phyloP scores from a whole-genome alignment of 2,329 filamentous ascomycete species.

The Aspergillus awamori region DNA sequence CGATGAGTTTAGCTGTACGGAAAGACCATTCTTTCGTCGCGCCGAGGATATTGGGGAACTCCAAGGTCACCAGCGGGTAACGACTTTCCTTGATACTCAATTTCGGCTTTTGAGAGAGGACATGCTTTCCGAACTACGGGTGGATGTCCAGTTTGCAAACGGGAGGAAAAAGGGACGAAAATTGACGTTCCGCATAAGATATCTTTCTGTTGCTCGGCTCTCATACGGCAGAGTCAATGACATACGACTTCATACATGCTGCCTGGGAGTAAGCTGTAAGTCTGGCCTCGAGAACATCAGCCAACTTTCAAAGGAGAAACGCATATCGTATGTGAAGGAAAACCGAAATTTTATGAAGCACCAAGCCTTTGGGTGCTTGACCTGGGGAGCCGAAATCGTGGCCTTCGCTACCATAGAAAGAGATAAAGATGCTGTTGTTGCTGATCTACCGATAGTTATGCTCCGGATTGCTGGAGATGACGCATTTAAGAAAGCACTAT shows the following conservation, averaged over 20 bases:
- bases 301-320: slow-evolving; percentile 19
- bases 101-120: slow-evolving; percentile 73
- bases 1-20: slow-evolving; percentile 62
- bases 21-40: slow-evolving; percentile 58
- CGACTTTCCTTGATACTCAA: slow-evolving; percentile 67
- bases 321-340: slow-evolving; percentile 52
- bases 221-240: background rate
- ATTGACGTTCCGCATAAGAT: slow-evolving; percentile 20
- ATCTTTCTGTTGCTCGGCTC: background rate
- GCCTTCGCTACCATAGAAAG: slow-evolving; percentile 64
- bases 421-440: slow-evolving; percentile 50
- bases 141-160: slow-evolving; percentile 58
- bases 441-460: slow-evolving; percentile 50
- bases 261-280: background rate
- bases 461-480: slow-evolving; percentile 55
- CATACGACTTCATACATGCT: background rate
- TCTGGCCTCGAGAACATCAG: slow-evolving; percentile 20
- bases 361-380: slow-evolving; percentile 63
- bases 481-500: slow-evolving; percentile 53
- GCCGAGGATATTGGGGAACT: slow-evolving; percentile 54
- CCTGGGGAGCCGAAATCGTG: slow-evolving; percentile 55
- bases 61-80: slow-evolving; percentile 42
- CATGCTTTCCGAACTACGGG: slow-evolving; percentile 67
- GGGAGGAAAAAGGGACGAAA: slow-evolving; percentile 54
- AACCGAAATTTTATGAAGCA: slow-evolving; percentile 60